A percentile compares a stretch with the other conserved stretches of the same genome.
phyloP scores from a whole-genome alignment of 805 yeast species.

The Lipomyces sp. region DNA sequence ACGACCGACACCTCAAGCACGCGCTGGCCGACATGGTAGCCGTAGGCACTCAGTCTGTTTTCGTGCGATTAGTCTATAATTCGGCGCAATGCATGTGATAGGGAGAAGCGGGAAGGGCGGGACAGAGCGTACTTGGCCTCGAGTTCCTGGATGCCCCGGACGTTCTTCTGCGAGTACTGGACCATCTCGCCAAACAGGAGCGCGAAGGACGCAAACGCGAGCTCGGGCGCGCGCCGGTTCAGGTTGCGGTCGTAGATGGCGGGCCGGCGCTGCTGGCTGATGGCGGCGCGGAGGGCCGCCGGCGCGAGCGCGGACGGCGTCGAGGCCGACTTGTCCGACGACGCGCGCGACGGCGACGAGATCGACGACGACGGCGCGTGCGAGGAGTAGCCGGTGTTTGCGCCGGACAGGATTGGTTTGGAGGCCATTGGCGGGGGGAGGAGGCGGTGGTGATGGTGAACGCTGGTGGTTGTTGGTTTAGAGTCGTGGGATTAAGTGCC shows the following conservation, averaged over 20 bases:
- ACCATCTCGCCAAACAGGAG: conserved; percentile 69
- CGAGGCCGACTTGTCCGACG: conserved; percentile 4
- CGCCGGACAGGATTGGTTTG: too few relatives aligned
- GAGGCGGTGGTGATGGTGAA: too few relatives aligned
- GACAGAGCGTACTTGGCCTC: conserved; percentile 44
- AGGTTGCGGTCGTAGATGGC: conserved; percentile 66
- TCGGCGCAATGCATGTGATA: too few relatives aligned
- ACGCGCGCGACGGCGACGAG: conserved; percentile 3
- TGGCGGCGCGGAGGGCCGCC: not conserved
- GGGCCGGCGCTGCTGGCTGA: conserved; percentile 8
- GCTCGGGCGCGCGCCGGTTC: conserved; percentile 62
- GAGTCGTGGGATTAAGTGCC: too few relatives aligned
- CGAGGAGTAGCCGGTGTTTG: not conserved
- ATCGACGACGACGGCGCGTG: not conserved
- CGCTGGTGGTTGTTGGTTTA: too few relatives aligned
- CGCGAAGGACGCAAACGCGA: conserved; percentile 63
- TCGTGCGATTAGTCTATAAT: too few relatives aligned
- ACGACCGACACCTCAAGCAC: conserved; percentile 64
- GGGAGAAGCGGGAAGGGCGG: too few relatives aligned
- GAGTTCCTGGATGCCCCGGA: conserved; percentile 65
- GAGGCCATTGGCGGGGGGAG: too few relatives aligned
- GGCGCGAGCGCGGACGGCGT: conserved; percentile 6
- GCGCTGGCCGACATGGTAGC: conserved; percentile 74
- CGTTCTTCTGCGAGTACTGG: conserved; percentile 57
- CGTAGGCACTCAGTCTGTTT: conserved; percentile 64